A percentile compares a stretch with the other conserved stretches of the same genome.
Evolutionary conservation across 23 red algal genomes (phyloP).

Genomic region (Gracilaria vermiculophylla): DNA sequence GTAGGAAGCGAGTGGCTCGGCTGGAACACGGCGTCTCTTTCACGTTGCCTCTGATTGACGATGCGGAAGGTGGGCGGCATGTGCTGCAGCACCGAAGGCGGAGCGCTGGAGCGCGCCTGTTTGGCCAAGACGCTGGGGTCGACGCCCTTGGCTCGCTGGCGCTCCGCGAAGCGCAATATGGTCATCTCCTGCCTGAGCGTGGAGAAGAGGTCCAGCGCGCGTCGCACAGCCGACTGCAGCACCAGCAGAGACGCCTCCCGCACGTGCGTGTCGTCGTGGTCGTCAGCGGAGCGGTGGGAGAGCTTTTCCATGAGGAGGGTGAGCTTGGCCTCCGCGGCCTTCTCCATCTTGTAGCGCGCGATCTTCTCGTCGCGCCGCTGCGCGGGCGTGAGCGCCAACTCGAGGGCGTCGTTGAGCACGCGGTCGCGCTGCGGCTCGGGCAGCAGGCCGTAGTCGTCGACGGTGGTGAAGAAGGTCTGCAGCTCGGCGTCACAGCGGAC

Average conservation of each 20-base stretch:
- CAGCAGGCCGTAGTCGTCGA: conserved; percentile 36
- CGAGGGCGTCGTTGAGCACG: conserved; percentile 28
- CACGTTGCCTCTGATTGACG: conserved; percentile 38
- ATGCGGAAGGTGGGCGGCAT: conserved; percentile 73
- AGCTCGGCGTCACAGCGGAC: conserved; percentile 1
- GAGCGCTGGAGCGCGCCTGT: conserved; percentile 24
- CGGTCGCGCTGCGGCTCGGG: conserved; percentile 2
- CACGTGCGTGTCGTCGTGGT: conserved; percentile 22
- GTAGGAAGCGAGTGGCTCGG: conserved; percentile 73
- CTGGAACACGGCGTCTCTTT: conserved; percentile 57
- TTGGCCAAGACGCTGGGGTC: conserved; percentile 60
- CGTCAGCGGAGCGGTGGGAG: neutral
- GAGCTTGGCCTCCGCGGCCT: conserved; percentile 21
- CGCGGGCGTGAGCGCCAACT: conserved; percentile 16
- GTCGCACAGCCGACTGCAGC: conserved; percentile 37
- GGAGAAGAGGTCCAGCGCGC: conserved; percentile 28
- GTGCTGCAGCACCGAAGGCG: neutral
- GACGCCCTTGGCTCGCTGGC: conserved; percentile 28
- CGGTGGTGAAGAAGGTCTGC: conserved; percentile 28
- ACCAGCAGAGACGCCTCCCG: conserved; percentile 25
- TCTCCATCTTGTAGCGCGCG: conserved; percentile 52
- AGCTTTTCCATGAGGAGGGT: conserved; percentile 28
- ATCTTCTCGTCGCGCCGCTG: conserved; percentile 65
- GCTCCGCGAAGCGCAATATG: conserved; percentile 48
- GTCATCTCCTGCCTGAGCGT: conserved; percentile 36